Conservation (phyloP, 2,329 filamentous ascomycete genomes). For the Botrytis deweyae region DNA sequence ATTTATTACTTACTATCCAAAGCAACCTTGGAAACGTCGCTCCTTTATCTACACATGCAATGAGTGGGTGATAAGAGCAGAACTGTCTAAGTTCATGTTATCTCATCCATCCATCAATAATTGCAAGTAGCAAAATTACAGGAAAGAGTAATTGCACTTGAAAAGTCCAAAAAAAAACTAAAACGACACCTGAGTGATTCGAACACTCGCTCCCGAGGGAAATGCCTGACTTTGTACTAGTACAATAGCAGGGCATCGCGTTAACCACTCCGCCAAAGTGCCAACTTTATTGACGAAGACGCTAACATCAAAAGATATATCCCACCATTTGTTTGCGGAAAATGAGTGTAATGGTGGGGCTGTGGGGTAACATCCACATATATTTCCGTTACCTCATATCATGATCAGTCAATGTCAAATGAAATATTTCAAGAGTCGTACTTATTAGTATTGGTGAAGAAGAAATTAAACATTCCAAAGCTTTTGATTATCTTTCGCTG, state of each 20-base stretch:
- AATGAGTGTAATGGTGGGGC: background rate
- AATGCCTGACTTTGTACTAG: background rate
- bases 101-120: background rate
- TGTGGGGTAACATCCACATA: background rate
- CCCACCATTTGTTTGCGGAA: accelerated
- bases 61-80: background rate
- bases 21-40: background rate
- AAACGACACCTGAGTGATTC: conserved; percentile 1
- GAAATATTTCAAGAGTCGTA: background rate
- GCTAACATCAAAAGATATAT: accelerated
- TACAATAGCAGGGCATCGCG: conserved; percentile 1
- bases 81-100: no score
- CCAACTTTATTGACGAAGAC: accelerated
- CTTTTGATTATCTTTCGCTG: background rate
- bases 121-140: background rate
- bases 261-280: conserved; percentile 2
- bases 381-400: background rate
- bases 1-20: background rate
- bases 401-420: background rate
- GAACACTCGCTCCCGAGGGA: background rate
- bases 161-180: background rate
- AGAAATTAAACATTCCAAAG: background rate
- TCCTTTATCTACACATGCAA: background rate
- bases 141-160: background rate
- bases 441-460: background rate